Percentiles rank a stretch among this genome's conserved stretches.
These are phyloP conservation scores for Trichoderma aggressivum DNA, from an alignment of 2,329 filamentous ascomycete genomes.

Conservation along the genomic window DNA sequence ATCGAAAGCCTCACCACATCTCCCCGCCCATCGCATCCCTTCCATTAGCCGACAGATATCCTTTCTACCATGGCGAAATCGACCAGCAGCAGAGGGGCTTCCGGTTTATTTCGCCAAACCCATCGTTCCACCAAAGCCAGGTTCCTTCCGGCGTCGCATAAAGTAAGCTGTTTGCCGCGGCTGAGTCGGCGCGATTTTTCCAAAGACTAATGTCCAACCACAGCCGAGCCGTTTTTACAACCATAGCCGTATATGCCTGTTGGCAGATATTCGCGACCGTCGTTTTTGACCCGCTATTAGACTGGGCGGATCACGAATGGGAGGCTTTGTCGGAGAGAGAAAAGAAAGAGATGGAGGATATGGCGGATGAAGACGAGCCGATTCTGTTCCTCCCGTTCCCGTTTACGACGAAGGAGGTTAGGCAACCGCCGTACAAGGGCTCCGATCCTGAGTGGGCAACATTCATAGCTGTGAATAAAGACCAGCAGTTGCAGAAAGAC, in stretches of 20 bases:
- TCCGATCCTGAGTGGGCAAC: slow-evolving; percentile 61
- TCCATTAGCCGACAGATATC: slow-evolving; percentile 30
- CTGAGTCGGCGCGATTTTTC: not conserved
- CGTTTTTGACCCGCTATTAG: slow-evolving; percentile 46
- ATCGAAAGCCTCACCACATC: slow-evolving; percentile 23
- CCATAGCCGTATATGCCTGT: slow-evolving; percentile 35
- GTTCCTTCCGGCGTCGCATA: slow-evolving; percentile 27
- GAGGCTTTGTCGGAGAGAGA: slow-evolving; percentile 43
- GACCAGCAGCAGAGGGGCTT: slow-evolving; percentile 22
- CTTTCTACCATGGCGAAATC: slow-evolving; percentile 34
- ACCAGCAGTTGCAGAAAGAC: slow-evolving; percentile 44
- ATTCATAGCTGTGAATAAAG: slow-evolving; percentile 57
- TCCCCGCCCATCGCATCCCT: slow-evolving; percentile 24
- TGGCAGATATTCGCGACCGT: slow-evolving; percentile 44
- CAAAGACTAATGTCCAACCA: not conserved
- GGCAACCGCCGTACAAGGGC: slow-evolving; percentile 50
- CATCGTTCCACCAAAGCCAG: slow-evolving; percentile 16
- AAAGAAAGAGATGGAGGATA: slow-evolving; percentile 38
- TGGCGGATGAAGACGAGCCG: slow-evolving; percentile 43
- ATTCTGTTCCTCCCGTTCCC: slow-evolving; percentile 60
- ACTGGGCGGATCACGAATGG: slow-evolving; percentile 42
- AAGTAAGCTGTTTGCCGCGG: slow-evolving; percentile 26
- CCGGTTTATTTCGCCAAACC: slow-evolving; percentile 35
- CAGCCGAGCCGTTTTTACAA: slow-evolving; percentile 33
- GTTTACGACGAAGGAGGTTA: slow-evolving; percentile 50